A percentile compares a stretch with the other conserved stretches of the same genome.
These are phyloP conservation scores for Microdochium bolleyi DNA, from an alignment of 2,329 filamentous ascomycete genomes.

Conservation along the genomic window DNA sequence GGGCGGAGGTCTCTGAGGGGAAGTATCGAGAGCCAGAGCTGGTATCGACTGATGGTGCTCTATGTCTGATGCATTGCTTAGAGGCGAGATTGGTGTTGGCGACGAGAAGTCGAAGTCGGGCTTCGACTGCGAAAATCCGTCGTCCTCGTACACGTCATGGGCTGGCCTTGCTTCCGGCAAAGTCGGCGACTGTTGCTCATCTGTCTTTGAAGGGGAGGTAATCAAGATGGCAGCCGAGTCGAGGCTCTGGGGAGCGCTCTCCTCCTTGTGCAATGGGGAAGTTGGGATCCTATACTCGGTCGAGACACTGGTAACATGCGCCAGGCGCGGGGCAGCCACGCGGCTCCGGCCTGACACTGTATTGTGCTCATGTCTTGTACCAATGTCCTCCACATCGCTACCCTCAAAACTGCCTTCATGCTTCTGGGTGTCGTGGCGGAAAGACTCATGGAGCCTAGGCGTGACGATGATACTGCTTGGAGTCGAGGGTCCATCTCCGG, in stretches of 20 bases:
- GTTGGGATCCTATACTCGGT: neutral
- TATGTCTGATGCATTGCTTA: neutral
- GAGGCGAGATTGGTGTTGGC: neutral
- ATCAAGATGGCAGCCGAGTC: neutral
- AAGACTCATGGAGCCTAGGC: slow-evolving; percentile 12
- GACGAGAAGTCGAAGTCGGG: slow-evolving; percentile 8
- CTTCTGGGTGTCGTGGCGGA: slow-evolving; percentile 5
- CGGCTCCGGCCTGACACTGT: neutral
- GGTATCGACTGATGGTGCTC: neutral
- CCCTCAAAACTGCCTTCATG: slow-evolving; percentile 6
- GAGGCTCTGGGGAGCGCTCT: neutral
- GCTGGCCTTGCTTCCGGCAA: neutral
- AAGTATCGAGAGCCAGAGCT: neutral
- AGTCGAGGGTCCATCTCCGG: slow-evolving; percentile 13
- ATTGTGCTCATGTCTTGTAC: neutral
- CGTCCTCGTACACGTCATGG: neutral
- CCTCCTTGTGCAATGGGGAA: neutral
- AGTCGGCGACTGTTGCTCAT: neutral
- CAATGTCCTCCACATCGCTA: slow-evolving; percentile 6
- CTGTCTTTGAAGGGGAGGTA: neutral
- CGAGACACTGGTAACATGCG: neutral
- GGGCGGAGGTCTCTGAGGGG: neutral
- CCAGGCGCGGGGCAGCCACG: neutral
- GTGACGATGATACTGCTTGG: slow-evolving; percentile 18
- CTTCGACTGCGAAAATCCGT: slow-evolving; percentile 6